These are phyloP conservation scores for Russula abietina DNA, from an alignment of 768 basidiomycete species.

Conservation along the genomic window DNA sequence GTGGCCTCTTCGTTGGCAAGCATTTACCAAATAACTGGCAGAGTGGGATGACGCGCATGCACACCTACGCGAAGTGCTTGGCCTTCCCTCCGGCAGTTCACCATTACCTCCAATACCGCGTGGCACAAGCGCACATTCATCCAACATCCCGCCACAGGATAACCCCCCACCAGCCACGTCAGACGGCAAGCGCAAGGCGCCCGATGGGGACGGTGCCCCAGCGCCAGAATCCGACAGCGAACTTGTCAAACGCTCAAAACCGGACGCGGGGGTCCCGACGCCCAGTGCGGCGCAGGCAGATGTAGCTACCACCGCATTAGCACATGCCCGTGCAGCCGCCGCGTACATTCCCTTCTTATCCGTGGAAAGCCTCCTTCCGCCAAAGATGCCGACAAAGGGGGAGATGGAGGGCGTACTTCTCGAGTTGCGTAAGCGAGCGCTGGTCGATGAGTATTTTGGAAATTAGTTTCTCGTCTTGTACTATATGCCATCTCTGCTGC, in stretches of 20 bases:
- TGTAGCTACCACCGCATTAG: constrained; percentile 29
- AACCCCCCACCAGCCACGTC: constrained; percentile 25
- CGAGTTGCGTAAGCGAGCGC: constrained; percentile 67
- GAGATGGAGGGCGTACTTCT: constrained; percentile 79
- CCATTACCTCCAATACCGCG: constrained; percentile 49
- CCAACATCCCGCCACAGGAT: constrained; percentile 27
- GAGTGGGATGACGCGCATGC: constrained; percentile 11
- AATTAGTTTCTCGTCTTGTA: constrained; percentile 26
- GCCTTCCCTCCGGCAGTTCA: constrained; percentile 33
- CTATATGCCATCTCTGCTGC: too few species aligned
- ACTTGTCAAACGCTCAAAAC: constrained; percentile 32
- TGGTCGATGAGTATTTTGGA: constrained; percentile 77
- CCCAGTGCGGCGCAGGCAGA: constrained; percentile 14
- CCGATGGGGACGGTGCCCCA: constrained; percentile 39
- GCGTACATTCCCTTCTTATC: constrained; percentile 71
- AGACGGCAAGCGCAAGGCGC: constrained; percentile 51
- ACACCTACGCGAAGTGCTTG: constrained; percentile 18
- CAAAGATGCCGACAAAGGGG: constrained; percentile 64
- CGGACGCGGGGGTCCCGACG: constrained; percentile 19
- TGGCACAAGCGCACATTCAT: constrained; percentile 27
- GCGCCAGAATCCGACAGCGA: constrained; percentile 31
- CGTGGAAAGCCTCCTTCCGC: constrained; percentile 64
- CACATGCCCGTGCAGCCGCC: constrained; percentile 52
- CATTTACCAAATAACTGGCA: background rate
- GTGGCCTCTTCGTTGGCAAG: background rate